Base-by-base conservation (phyloP, 2,329 filamentous ascomycete genomes). In the Penicillium sp. region DNA sequence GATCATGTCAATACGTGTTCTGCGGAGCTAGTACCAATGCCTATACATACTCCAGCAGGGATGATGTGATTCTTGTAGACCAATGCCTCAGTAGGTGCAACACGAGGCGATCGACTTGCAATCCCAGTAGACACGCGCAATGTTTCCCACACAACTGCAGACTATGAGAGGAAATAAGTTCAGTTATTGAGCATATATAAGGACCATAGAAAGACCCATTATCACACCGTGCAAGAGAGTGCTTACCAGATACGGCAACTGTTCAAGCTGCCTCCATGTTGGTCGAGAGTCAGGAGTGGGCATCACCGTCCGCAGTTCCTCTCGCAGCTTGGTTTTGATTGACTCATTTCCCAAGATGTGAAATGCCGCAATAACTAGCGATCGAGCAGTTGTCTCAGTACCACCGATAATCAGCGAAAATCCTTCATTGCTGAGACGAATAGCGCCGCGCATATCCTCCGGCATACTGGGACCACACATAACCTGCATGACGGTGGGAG, bases 91-190 rank as follows among this genome's bases (percentile, higher is more conserved):
- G 50, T 58, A 3, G 68, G 68, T 15, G 69, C 57, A 21, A 65
- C 48, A 61, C 69, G 51, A 62, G 74, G 55, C 53, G 70, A 61
- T 65, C 72, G 54, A 62, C 60, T 65, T 42, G 68, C 40, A 0
- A 76, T 71, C 0, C 74, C 76, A 9, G 76, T 78, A 17, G 76
- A 75, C 3, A 81, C 53, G 4, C 80, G 75, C 8, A 81, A 59
- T 0, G 72, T 64, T 59, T 71, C 68, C 2, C 45, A 56, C 17
- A 71, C 49, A 2, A 67, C 40, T 3, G 42, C 64, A 29, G 57
- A 59, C 62, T 68, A 48, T 15, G n/a, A 17, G 17, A 31, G 6
- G 37, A 8, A n/a, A 35, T 10, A 10, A 31, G n/a, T 4, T 45
- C 10, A 45, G 8, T 13, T 12, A 35, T 23, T 38, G 25, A 9